Conservation (phyloP, 139 green algal genomes). For the Trebouxia sp. region DNA sequence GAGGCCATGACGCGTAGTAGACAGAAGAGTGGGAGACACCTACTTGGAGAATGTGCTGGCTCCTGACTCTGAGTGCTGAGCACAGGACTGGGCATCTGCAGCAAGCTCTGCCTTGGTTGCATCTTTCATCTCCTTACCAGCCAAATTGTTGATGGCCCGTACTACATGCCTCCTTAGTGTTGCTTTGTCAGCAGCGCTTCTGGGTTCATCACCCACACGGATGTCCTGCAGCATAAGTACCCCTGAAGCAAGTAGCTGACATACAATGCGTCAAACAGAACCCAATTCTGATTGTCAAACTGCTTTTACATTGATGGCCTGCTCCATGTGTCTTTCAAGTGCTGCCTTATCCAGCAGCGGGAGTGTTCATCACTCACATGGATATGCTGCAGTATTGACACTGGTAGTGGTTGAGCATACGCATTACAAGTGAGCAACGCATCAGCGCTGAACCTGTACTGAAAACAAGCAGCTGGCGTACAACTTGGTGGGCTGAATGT, state of each 20-base stretch:
- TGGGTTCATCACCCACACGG: not conserved
- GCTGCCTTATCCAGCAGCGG: too few relatives aligned
- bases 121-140: not conserved
- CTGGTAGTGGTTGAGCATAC: too few relatives aligned
- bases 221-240: not conserved
- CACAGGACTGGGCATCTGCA: not conserved
- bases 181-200: not conserved
- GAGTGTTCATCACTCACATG: too few relatives aligned
- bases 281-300: too few relatives aligned
- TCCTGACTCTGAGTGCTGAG: not conserved
- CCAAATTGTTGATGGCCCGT: constrained; percentile 17
- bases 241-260: not conserved
- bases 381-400: too few relatives aligned
- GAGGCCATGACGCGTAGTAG: not conserved
- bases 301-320: too few relatives aligned
- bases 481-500: too few relatives aligned
- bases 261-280: too few relatives aligned
- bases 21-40: not conserved
- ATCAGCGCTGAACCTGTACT: too few relatives aligned
- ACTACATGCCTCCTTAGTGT: constrained; percentile 2
- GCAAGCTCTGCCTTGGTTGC: not conserved
- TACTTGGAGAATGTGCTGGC: constrained; percentile 10
- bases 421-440: too few relatives aligned
- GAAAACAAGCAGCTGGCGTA: too few relatives aligned
- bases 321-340: too few relatives aligned